Evolutionary conservation across 768 basidiomycete genomes (phyloP).

Genomic region (Pisolithus albus): DNA sequence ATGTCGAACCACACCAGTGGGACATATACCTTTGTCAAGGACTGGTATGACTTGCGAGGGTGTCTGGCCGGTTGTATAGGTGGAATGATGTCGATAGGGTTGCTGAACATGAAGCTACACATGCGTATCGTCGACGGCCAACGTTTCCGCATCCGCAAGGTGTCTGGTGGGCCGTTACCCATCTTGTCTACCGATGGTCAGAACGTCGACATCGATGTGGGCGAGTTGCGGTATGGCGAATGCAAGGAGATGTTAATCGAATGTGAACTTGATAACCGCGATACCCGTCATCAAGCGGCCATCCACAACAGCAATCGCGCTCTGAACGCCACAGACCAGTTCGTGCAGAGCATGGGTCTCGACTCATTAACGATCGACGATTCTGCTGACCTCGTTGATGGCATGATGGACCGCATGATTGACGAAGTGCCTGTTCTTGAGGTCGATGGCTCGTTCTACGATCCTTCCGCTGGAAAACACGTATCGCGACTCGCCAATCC

Average conservation of each 20-base stretch:
- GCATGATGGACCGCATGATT: constrained; percentile 95
- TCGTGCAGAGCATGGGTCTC: constrained; percentile 80
- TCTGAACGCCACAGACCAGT: constrained; percentile 82
- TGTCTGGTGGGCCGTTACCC: constrained; percentile 81
- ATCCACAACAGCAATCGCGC: constrained; percentile 18
- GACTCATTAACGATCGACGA: constrained; percentile 71
- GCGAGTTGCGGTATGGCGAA: constrained; percentile 94
- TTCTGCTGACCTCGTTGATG: constrained; percentile 64
- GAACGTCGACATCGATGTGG: constrained; percentile 91
- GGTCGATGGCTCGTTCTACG: constrained; percentile 92
- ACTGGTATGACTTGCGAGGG: constrained; percentile 93
- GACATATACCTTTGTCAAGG: constrained; percentile 96
- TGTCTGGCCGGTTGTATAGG: constrained; percentile 93
- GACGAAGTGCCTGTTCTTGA: constrained; percentile 97
- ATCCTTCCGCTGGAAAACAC: constrained; percentile 77
- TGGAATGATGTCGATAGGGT: constrained; percentile 92
- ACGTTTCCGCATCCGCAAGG: constrained; percentile 90
- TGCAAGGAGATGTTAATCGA: constrained; percentile 96
- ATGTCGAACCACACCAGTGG: constrained; percentile 98
- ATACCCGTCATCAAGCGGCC: constrained; percentile 25
- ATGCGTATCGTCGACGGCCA: constrained; percentile 87
- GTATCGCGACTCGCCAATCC: constrained; percentile 89
- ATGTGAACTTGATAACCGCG: constrained; percentile 75
- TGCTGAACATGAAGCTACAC: constrained; percentile 91
- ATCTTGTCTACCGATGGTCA: constrained; percentile 89